These are phyloP conservation scores for Sphaerulina populicola DNA, from an alignment of 2,329 filamentous ascomycete genomes.

Conservation along the genomic window DNA sequence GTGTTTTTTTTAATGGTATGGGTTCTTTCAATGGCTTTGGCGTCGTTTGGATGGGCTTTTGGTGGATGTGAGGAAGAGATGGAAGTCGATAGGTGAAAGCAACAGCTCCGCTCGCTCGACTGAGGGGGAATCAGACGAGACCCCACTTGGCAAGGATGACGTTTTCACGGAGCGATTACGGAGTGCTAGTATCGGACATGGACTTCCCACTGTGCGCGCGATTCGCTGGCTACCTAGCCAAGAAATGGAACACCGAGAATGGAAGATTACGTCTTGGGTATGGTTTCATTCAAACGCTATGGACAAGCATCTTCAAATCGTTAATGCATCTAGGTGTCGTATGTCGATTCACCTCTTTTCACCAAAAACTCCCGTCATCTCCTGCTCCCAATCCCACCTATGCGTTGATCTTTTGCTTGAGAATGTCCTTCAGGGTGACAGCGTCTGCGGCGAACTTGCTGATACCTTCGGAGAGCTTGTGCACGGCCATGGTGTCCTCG, in stretches of 20 bases:
- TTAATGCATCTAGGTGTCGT: background rate
- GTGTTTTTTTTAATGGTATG: slow-evolving; percentile 37
- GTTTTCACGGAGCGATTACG: slow-evolving; percentile 1
- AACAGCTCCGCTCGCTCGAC: slow-evolving; percentile 3
- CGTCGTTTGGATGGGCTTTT: background rate
- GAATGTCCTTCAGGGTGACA: slow-evolving; percentile 82
- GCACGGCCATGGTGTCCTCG: slow-evolving; percentile 97
- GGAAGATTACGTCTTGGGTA: background rate
- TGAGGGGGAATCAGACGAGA: slow-evolving; percentile 2
- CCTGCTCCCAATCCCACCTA: background rate
- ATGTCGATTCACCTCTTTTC: background rate
- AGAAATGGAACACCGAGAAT: background rate
- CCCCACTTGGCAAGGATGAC: slow-evolving; percentile 7
- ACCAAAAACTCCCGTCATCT: background rate
- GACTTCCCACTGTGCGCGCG: background rate
- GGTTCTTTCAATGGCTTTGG: slow-evolving; percentile 9
- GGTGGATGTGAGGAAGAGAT: slow-evolving; percentile 2
- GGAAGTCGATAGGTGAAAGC: background rate
- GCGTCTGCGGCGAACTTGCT: slow-evolving; percentile 98
- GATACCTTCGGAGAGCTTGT: slow-evolving; percentile 99
- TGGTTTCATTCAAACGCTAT: slow-evolving; percentile 9
- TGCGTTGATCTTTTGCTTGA: slow-evolving; percentile 68
- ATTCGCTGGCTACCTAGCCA: background rate
- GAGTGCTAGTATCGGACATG: background rate
- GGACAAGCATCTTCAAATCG: background rate